Evolutionary conservation across 768 basidiomycete genomes (phyloP).

Genomic region (Lyophyllum shimeji): DNA sequence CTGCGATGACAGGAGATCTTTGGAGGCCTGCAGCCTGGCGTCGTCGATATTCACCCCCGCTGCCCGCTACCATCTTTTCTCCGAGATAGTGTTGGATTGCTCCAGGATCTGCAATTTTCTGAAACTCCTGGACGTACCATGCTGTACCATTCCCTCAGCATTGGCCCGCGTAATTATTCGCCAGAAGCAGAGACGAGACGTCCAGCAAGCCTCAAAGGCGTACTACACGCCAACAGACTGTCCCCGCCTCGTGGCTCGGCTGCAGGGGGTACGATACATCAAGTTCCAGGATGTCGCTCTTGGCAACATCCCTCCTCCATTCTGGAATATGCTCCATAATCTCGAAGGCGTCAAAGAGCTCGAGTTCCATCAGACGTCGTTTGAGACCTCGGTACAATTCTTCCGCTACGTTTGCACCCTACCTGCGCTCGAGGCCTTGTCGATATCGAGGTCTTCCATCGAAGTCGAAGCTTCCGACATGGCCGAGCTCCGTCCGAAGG

Average conservation of each 20-base stretch:
- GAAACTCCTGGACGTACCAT: constrained; percentile 26
- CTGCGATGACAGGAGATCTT: constrained; percentile 23
- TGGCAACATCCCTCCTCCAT: constrained; percentile 23
- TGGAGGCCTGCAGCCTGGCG: constrained; percentile 29
- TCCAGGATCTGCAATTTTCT: constrained; percentile 24
- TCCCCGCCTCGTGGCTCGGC: constrained; percentile 11
- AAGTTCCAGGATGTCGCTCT: constrained; percentile 26
- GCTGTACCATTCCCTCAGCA: constrained; percentile 26
- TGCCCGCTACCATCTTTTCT: constrained; percentile 30
- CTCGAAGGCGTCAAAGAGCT: constrained; percentile 26
- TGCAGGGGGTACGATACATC: constrained; percentile 15
- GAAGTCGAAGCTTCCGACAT: constrained; percentile 11
- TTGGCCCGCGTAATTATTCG: constrained; percentile 22
- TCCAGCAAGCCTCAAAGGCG: not conserved
- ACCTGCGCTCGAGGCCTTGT: constrained; percentile 24
- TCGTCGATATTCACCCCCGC: constrained; percentile 24
- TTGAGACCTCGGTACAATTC: constrained; percentile 22
- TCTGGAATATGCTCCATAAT: constrained; percentile 25
- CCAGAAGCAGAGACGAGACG: constrained; percentile 1
- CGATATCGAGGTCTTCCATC: constrained; percentile 26
- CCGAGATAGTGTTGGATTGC: constrained; percentile 25
- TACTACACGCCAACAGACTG: constrained; percentile 17
- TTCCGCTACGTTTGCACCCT: constrained; percentile 28
- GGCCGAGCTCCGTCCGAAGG: constrained; percentile 11
- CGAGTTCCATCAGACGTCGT: constrained; percentile 24